Evolutionary conservation across 345 rosid genomes (phyloP).

Genomic region (Gossypium longicalyx): DNA sequence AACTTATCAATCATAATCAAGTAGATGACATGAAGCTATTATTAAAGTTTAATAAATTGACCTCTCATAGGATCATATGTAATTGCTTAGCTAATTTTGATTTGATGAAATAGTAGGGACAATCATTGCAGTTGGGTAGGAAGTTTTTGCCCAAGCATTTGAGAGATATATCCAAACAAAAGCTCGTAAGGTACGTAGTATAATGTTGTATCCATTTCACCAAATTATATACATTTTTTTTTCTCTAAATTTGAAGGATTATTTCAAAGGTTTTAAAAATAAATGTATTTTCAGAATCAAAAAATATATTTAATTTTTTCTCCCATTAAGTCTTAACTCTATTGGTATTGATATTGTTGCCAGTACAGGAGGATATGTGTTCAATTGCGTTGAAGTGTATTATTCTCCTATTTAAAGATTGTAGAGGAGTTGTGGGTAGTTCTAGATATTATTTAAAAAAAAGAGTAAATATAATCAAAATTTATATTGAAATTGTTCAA

Average conservation of each 20-base stretch:
- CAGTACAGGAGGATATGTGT: too few species aligned
- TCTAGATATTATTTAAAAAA: too few species aligned
- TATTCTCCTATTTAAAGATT: too few species aligned
- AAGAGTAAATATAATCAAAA: too few species aligned
- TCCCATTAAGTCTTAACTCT: rapidly evolving
- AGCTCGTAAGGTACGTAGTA: not conserved
- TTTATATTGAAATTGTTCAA: too few species aligned
- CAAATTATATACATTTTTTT: not conserved
- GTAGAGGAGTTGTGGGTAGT: rapidly evolving
- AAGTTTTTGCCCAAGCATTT: not conserved
- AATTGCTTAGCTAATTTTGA: slow-evolving; percentile 6
- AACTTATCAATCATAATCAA: not conserved
- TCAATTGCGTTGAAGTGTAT: too few species aligned
- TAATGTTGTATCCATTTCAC: not conserved
- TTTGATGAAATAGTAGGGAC: not conserved
- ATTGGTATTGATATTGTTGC: too few species aligned
- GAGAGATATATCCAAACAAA: not conserved
- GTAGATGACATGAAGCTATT: not conserved
- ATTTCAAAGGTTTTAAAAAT: too few species aligned
- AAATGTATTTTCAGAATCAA: too few species aligned
- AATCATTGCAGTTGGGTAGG: not conserved
- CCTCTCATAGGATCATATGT: not conserved
- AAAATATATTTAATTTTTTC: too few species aligned
- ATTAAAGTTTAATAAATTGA: not conserved
- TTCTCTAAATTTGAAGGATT: too few species aligned